These are phyloP conservation scores for Wickerhamomyces tratensis DNA, from an alignment of 805 yeast species.

Conservation along the genomic window DNA sequence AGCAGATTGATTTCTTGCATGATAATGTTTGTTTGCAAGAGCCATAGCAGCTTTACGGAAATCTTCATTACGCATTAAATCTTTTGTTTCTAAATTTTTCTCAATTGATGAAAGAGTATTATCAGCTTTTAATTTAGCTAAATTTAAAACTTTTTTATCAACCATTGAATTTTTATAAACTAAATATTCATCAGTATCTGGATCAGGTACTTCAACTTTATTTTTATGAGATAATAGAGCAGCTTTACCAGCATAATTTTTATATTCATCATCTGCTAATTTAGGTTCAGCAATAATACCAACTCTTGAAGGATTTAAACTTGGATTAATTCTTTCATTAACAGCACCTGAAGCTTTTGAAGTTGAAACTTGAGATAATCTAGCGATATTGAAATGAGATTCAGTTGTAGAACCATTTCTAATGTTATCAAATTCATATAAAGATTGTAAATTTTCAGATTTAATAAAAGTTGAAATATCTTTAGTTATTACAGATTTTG, in stretches of 20 bases:
- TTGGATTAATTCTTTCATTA: conserved; percentile 19
- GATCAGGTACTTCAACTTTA: conserved; percentile 29
- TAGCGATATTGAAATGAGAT: conserved; percentile 38
- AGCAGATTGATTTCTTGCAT: conserved; percentile 36
- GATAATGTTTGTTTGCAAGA: conserved; percentile 61
- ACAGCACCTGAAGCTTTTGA: conserved; percentile 24
- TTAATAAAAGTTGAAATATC: conserved; percentile 18
- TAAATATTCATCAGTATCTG: conserved; percentile 33
- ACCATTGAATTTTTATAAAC: conserved; percentile 24
- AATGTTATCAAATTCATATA: conserved; percentile 33
- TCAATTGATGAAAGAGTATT: conserved; percentile 29
- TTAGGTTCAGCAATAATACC: conserved; percentile 34
- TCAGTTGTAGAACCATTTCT: conserved; percentile 27
- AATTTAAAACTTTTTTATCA: conserved; percentile 33
- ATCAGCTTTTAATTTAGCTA: conserved; percentile 43
- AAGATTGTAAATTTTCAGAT: conserved; percentile 27
- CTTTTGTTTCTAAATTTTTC: conserved; percentile 29
- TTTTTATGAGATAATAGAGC: conserved; percentile 45
- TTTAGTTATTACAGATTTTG: conserved; percentile 28
- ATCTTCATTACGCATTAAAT: conserved; percentile 34
- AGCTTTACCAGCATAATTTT: conserved; percentile 42
- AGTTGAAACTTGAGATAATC: conserved; percentile 39
- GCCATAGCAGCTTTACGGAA: conserved; percentile 67
- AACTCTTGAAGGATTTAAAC: conserved; percentile 20
- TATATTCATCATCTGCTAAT: conserved; percentile 30